Conservation (phyloP, 805 yeast genomes). For the Saccharomyces cerevisiae region DNA sequence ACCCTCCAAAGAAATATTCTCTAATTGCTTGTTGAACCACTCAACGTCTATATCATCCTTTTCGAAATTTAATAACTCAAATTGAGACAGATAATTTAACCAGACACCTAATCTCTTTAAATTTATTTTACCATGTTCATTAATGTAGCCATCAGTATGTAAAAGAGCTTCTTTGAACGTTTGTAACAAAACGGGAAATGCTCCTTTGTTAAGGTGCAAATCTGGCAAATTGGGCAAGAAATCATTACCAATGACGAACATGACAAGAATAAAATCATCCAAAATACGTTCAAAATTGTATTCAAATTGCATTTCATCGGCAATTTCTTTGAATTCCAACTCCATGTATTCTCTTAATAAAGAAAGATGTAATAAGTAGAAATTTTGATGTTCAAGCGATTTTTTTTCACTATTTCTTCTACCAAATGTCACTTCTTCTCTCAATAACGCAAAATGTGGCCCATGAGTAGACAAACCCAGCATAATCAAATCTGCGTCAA, state of each 20-base stretch:
- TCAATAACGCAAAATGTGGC: slow-evolving; percentile 86
- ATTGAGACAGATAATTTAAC: slow-evolving; percentile 66
- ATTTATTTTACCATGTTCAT: slow-evolving; percentile 75
- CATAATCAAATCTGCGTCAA: slow-evolving; percentile 94
- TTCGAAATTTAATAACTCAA: slow-evolving; percentile 83
- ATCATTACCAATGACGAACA: slow-evolving; percentile 96
- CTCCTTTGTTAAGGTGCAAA: slow-evolving; percentile 87
- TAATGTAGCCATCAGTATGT: slow-evolving; percentile 73
- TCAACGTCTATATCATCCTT: slow-evolving; percentile 73
- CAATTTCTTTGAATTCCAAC: slow-evolving; percentile 70
- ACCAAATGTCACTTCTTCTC: slow-evolving; percentile 95
- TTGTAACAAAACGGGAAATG: slow-evolving; percentile 83
- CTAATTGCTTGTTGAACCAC: slow-evolving; percentile 84
- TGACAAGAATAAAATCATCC: slow-evolving; percentile 86
- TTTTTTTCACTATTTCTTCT: slow-evolving; percentile 28
- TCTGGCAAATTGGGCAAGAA: slow-evolving; percentile 95
- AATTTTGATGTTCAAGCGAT: slow-evolving; percentile 68
- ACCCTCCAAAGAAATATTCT: slow-evolving; percentile 66
- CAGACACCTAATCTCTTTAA: slow-evolving; percentile 62
- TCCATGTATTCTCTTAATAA: slow-evolving; percentile 85
- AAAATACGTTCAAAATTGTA: slow-evolving; percentile 81
- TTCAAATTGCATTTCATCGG: slow-evolving; percentile 50
- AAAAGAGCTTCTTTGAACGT: slow-evolving; percentile 78
- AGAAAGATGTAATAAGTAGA: slow-evolving; percentile 75
- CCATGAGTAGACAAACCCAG: slow-evolving; percentile 86